Percentiles rank a stretch among this genome's conserved stretches.
These are phyloP conservation scores for Penicillium expansum DNA, from an alignment of 2,329 filamentous ascomycete genomes.

Conservation along the genomic window DNA sequence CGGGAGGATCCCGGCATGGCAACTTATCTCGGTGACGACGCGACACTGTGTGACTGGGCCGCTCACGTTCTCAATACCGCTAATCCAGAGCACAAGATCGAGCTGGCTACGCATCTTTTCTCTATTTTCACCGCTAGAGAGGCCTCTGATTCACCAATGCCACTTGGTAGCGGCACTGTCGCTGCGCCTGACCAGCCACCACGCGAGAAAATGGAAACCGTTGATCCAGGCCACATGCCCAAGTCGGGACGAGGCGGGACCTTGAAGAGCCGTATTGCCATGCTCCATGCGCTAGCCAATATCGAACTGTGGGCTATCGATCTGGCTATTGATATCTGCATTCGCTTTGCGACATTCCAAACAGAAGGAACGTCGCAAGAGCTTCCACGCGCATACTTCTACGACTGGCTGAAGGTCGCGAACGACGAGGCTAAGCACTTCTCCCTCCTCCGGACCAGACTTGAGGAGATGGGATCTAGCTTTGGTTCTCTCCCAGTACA, in stretches of 20 bases:
- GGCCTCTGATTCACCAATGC: constrained; percentile 41
- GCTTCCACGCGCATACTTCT: constrained; percentile 47
- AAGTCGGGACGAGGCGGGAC: constrained; percentile 44
- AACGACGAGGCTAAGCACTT: constrained; percentile 51
- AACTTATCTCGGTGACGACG: constrained; percentile 41
- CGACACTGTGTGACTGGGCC: constrained; percentile 50
- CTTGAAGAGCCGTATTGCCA: constrained; percentile 46
- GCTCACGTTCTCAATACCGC: constrained; percentile 47
- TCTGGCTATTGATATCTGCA: constrained; percentile 49
- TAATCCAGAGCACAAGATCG: constrained; percentile 49
- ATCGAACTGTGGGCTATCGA: constrained; percentile 52
- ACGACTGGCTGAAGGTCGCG: constrained; percentile 51
- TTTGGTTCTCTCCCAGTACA: constrained; percentile 49
- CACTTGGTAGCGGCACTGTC: constrained; percentile 40
- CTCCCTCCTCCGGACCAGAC: constrained; percentile 44
- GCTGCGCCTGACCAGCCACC: constrained; percentile 43
- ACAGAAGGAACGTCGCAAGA: constrained; percentile 30
- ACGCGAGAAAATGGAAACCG: constrained; percentile 40
- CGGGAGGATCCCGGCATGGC: constrained; percentile 14
- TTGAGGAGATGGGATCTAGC: constrained; percentile 47
- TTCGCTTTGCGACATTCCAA: constrained; percentile 47
- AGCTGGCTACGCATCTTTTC: constrained; percentile 47
- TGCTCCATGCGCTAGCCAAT: constrained; percentile 50
- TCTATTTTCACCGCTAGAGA: constrained; percentile 43
- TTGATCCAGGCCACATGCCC: constrained; percentile 44